Percentiles rank a stretch among this genome's conserved stretches.
phyloP scores from a whole-genome alignment of 805 yeast species.

The Soucietia sequanensis region DNA sequence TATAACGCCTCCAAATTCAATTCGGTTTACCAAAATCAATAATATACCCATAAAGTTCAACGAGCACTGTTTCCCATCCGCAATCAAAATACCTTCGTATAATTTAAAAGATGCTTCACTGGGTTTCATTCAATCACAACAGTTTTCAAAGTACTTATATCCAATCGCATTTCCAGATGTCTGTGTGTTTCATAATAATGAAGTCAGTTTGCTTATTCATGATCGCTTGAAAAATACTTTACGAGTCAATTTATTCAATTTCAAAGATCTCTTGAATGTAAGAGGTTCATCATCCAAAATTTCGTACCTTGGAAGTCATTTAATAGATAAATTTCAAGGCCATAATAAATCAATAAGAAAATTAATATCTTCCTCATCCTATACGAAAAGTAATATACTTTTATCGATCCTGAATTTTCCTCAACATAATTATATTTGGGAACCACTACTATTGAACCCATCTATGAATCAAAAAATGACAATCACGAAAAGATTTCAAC shows the following conservation, averaged over 20 bases:
- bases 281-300: slow-evolving; percentile 2
- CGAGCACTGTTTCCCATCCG: no score
- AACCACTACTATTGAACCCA: slow-evolving; percentile 28
- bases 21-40: slow-evolving; percentile 39
- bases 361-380: slow-evolving; percentile 57
- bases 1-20: slow-evolving; percentile 53
- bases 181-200: background rate
- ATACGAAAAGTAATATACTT: slow-evolving; percentile 22
- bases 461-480: slow-evolving; percentile 16
- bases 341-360: slow-evolving; percentile 77
- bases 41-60: slow-evolving; percentile 10
- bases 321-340: slow-evolving; percentile 67
- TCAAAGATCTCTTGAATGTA: no score
- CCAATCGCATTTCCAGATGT: slow-evolving; percentile 5
- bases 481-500: slow-evolving; percentile 31
- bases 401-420: slow-evolving; percentile 40
- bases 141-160: slow-evolving; percentile 8
- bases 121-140: slow-evolving; percentile 11
- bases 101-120: slow-evolving; percentile 2
- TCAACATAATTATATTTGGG: slow-evolving; percentile 41
- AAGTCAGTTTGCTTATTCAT: slow-evolving; percentile 25
- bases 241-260: slow-evolving; percentile 21
- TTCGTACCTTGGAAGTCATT: slow-evolving; percentile 10
- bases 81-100: slow-evolving; percentile 13
- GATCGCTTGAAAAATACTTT: slow-evolving; percentile 37